Percentiles rank a stretch among this genome's conserved stretches.
Evolutionary conservation across 1,284 basidiomycete species (phyloP).

Genomic region (Cutaneotrichosporon dermatis): DNA sequence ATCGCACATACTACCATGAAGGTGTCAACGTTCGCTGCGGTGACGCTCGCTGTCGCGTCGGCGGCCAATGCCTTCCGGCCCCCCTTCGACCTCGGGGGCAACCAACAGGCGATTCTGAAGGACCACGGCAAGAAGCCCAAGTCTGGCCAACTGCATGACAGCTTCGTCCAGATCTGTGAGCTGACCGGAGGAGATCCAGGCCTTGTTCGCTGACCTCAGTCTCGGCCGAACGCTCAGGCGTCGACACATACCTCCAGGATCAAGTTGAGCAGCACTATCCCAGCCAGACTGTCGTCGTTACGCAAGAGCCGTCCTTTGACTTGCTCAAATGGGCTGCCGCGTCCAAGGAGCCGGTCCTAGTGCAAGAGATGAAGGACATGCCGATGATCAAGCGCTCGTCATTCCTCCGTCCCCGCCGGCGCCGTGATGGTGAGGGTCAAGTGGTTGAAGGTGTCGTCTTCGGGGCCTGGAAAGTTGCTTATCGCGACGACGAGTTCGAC

Average conservation of each 20-base stretch:
- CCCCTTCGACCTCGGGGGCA: background rate
- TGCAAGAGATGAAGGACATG: slow-evolving; percentile 21
- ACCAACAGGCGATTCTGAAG: background rate
- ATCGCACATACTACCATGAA: background rate
- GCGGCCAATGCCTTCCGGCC: background rate
- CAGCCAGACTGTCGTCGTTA: slow-evolving; percentile 15
- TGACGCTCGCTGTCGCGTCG: background rate
- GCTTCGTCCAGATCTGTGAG: background rate
- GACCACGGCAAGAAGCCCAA: background rate
- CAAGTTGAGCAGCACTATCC: background rate
- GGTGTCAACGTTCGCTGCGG: background rate
- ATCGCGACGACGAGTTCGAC: slow-evolving; percentile 24
- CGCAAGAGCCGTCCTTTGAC: slow-evolving; percentile 22
- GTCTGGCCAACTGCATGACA: background rate
- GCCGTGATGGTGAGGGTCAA: slow-evolving; percentile 27
- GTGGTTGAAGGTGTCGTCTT: slow-evolving; percentile 19
- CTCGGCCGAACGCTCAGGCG: background rate
- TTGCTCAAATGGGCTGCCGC: slow-evolving; percentile 21
- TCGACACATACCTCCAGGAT: background rate
- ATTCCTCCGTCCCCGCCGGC: slow-evolving; percentile 15
- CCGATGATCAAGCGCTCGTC: slow-evolving; percentile 15
- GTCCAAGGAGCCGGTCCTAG: slow-evolving; percentile 11
- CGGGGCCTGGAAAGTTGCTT: slow-evolving; percentile 28
- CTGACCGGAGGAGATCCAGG: background rate
- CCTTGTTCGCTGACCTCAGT: background rate